Base-by-base conservation (phyloP, 352 stramenopile genomes). In the Phytophthora meadii region DNA sequence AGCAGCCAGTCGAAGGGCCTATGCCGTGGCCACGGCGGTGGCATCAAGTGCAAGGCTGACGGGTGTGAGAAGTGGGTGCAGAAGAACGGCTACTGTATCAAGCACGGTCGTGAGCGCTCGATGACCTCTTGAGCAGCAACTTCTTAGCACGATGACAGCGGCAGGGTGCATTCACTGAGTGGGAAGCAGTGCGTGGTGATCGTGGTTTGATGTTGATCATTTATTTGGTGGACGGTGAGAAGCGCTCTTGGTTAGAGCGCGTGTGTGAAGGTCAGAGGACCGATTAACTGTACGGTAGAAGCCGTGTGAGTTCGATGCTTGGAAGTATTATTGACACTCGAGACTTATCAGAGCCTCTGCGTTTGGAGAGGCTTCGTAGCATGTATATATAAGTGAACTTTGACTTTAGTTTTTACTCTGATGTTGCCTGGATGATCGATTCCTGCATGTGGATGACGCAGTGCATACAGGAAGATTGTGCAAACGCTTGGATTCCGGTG, bases 21-120 rank as follows among this genome's bases (percentile, higher is more conserved):
- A 19, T 95, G 87, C 39, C 86, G 87, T 51, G 87, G 86, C 53
- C 87, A 95, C 56, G 87, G 86, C 53, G 87, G 87, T 30, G 87
- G 86, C 55, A 92, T 94, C 58, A 93, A 93, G 70, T 95, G 87
- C 61, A 95, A 94, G 66, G 82, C 87, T 39, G 84, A 92, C 47
- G 84, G 87, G 14, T 95, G 87, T 52, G 87, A 93, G 55, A 95
- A 95, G 71, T 94, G 87, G 86, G 86, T 94, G 63, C 87, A 95
- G 74, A 93, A 92, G 77, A 94, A 94, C 61, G 87, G 86, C 50
- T 95, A 93, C 70, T 95, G 87, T 72, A 94, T 94, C 70, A 94
- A 94, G 74, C 87, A 95, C 68, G 87, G 86, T 51, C 86, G 87
- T 65, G 87, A 94, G 63, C 76, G 70, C 65, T 55, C 84, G 19